phyloP scores from a whole-genome alignment of 2,329 filamentous ascomycete species.

The Magnaporthales sp. region DNA sequence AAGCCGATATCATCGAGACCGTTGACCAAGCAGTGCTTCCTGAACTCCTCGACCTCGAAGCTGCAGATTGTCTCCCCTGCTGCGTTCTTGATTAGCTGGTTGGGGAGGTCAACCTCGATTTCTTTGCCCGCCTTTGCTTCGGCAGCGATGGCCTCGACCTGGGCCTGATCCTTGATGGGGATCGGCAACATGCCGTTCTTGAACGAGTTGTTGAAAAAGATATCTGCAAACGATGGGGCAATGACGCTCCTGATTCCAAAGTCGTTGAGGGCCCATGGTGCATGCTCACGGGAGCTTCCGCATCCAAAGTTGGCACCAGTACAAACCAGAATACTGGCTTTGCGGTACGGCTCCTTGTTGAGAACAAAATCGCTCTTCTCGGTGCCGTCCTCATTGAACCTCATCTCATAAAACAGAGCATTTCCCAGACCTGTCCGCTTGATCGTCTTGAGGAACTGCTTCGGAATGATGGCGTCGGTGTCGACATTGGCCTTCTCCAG shows the following conservation, averaged over 20 bases:
- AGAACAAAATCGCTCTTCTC: slow-evolving; percentile 80
- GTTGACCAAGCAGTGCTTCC: slow-evolving; percentile 89
- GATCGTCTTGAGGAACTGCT: slow-evolving; percentile 98
- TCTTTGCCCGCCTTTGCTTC: slow-evolving; percentile 75
- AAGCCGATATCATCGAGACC: slow-evolving; percentile 93
- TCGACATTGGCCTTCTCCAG: slow-evolving; percentile 87
- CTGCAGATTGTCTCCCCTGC: slow-evolving; percentile 63
- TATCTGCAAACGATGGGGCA: slow-evolving; percentile 77
- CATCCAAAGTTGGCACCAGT: slow-evolving; percentile 95
- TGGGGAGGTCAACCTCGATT: slow-evolving; percentile 80
- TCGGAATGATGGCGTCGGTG: slow-evolving; percentile 98
- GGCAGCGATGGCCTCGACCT: slow-evolving; percentile 61
- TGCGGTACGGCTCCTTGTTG: slow-evolving; percentile 80
- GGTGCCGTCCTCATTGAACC: slow-evolving; percentile 64
- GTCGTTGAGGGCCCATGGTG: slow-evolving; percentile 92
- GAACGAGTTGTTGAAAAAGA: slow-evolving; percentile 99
- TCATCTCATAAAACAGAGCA: slow-evolving; percentile 79
- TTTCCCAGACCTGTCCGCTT: slow-evolving; percentile 89
- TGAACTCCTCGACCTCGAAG: slow-evolving; percentile 88
- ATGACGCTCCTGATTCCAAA: slow-evolving; percentile 95
- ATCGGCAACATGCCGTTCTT: slow-evolving; percentile 99
- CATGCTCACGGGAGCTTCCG: slow-evolving; percentile 86
- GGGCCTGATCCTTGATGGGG: slow-evolving; percentile 56
- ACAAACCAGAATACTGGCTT: slow-evolving; percentile 81
- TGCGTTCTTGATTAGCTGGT: slow-evolving; percentile 72